A percentile compares a stretch with the other conserved stretches of the same genome.
phyloP scores from a whole-genome alignment of 805 yeast species.

The Scheffersomyces amazonensis region DNA sequence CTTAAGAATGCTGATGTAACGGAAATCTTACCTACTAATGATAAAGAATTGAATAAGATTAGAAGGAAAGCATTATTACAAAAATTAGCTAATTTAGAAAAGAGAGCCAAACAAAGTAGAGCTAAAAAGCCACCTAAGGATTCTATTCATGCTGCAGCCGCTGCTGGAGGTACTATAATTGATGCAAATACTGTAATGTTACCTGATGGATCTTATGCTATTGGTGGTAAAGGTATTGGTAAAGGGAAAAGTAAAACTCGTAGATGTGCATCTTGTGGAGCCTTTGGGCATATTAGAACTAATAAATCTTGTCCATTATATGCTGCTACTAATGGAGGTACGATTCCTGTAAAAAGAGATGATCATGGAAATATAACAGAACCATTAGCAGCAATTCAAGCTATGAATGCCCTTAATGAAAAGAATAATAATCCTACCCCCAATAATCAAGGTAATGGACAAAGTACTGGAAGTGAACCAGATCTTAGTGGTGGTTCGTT shows the following conservation, averaged over 20 bases:
- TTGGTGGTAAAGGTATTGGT: conserved; percentile 68
- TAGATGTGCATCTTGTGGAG: conserved; percentile 93
- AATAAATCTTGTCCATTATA: conserved; percentile 91
- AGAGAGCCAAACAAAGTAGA: conserved; percentile 45
- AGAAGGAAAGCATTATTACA: conserved; percentile 76
- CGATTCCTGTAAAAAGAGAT: not conserved
- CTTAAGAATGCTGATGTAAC: conserved; percentile 64
- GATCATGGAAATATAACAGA: not conserved
- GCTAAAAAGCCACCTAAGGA: conserved; percentile 33
- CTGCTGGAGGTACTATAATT: conserved; percentile 40
- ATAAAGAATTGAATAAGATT: conserved; percentile 77
- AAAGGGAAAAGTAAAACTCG: conserved; percentile 73
- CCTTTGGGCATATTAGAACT: conserved; percentile 91
- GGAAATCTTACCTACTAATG: conserved; percentile 73
- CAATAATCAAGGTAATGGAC: too few relatives aligned
- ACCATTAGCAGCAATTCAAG: not conserved
- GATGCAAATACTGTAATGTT: conserved; percentile 42
- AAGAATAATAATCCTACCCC: too few relatives aligned
- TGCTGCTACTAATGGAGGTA: not conserved
- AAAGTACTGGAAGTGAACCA: too few relatives aligned
- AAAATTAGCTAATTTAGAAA: conserved; percentile 78
- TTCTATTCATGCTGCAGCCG: conserved; percentile 37
- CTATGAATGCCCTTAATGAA: not conserved
- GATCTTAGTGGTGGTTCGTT: not conserved
- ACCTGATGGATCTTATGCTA: conserved; percentile 43